Base-by-base conservation (phyloP, 176 grass and related monocot genomes). In the Aegilops longissima region DNA sequence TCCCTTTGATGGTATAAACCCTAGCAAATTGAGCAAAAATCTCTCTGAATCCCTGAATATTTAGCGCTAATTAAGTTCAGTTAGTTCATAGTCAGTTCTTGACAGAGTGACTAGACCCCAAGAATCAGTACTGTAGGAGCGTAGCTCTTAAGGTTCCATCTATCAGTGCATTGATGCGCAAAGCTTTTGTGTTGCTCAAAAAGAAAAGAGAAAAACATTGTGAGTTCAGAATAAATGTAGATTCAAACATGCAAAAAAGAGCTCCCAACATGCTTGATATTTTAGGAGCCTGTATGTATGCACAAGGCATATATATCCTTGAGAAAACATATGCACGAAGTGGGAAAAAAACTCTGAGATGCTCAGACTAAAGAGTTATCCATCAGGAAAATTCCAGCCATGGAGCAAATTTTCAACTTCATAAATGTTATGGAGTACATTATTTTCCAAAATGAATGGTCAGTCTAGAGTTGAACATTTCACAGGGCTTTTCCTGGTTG, bases 391-490 rank as follows among this genome's bases (percentile, higher is more conserved):
- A 64, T 33, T 65, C 54, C 21, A 85, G 59, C 23, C 18, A 75
- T 16, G 31, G 20, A 24, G 24, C 33, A 80, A 82, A 36, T 11
- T 51, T 12, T 42, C 56, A 68, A 77, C 18, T 76, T 17, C 23
- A 42, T n/a, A 16, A 33, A 31, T n/a, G 7, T 12, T 56, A 21
- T 33, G 18, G 13, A 68, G 65, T 71, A 39, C 1, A 58, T 31
- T 47, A 66, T 47, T 6, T 81, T 66, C 12, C 20, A 36, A 51
- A 8, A 42, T 24, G 14, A 40, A 76, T 76, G 4, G 8, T 12
- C 31, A 33, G 20, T 82, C 30, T 81, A 27, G 39, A 84, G 70
- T 44, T 45, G 24, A 73, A 70, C 39, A 86, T 39, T 56, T 52
- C 21, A 66, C 10, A 56, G 2, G 23, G 47, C 16, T 18, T 67